phyloP scores from a whole-genome alignment of 2,329 filamentous ascomycete genomes.

The Pseudopithomyces chartarum region DNA sequence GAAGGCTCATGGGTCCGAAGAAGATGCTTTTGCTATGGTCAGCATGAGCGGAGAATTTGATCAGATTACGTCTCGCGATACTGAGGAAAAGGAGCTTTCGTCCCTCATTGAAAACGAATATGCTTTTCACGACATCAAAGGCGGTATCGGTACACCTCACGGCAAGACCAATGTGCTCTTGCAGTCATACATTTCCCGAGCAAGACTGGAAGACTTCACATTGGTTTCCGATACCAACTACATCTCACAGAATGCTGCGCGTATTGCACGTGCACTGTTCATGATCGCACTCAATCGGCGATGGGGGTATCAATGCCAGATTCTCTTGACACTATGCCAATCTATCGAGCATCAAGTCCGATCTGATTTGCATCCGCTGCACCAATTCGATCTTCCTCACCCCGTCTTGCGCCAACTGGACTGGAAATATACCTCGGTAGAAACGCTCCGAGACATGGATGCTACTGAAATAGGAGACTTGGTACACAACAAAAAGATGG shows the following conservation, averaged over 20 bases:
- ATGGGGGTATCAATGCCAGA: slow-evolving; percentile 94
- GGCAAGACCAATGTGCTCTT: slow-evolving; percentile 95
- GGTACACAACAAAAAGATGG: slow-evolving; percentile 89
- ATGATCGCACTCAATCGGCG: slow-evolving; percentile 95
- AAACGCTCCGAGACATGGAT: slow-evolving; percentile 91
- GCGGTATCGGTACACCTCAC: slow-evolving; percentile 69
- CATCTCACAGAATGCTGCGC: slow-evolving; percentile 90
- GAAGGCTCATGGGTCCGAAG: slow-evolving; percentile 82
- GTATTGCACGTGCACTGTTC: slow-evolving; percentile 93
- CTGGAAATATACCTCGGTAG: slow-evolving; percentile 78
- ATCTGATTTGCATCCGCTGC: slow-evolving; percentile 92
- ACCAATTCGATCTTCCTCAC: slow-evolving; percentile 89
- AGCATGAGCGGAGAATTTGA: slow-evolving; percentile 98
- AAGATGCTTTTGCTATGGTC: slow-evolving; percentile 94
- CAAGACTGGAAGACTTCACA: slow-evolving; percentile 89
- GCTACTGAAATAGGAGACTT: slow-evolving; percentile 84
- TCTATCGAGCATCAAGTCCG: slow-evolving; percentile 96
- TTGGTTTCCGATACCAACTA: slow-evolving; percentile 91
- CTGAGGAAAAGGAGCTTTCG: slow-evolving; percentile 83
- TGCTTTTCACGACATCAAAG: slow-evolving; percentile 78
- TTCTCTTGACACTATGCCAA: slow-evolving; percentile 89
- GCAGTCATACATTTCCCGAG: slow-evolving; percentile 90
- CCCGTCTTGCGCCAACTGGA: slow-evolving; percentile 85
- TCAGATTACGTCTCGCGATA: slow-evolving; percentile 92
- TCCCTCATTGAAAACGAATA: slow-evolving; percentile 68